These are phyloP conservation scores for Exophiala mesophila DNA, from an alignment of 2,329 filamentous ascomycete genomes.

Conservation along the genomic window DNA sequence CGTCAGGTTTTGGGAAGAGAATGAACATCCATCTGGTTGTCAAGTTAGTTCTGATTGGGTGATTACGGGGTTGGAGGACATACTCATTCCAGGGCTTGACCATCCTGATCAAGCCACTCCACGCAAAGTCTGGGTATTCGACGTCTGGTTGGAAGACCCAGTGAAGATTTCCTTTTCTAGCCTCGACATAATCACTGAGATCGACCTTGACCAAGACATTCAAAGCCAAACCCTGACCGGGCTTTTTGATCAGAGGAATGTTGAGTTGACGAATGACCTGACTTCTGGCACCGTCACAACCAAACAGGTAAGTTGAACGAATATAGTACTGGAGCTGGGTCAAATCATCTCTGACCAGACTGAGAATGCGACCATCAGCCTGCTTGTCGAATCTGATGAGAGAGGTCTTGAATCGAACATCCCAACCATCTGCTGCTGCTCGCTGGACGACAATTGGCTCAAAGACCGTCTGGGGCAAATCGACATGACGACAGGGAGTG, in stretches of 20 bases:
- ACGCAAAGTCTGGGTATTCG: slow-evolving; percentile 49
- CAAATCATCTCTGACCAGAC: slow-evolving; percentile 35
- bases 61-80: slow-evolving; percentile 1
- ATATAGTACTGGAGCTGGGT: slow-evolving; percentile 30
- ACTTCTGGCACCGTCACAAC: slow-evolving; percentile 52
- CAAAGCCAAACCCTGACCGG: slow-evolving; percentile 46
- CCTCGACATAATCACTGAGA: slow-evolving; percentile 45
- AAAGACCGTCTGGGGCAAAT: slow-evolving; percentile 42
- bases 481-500: slow-evolving; percentile 39
- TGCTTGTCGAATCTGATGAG: slow-evolving; percentile 31
- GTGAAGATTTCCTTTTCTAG: slow-evolving; percentile 55
- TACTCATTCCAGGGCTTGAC: slow-evolving; percentile 58
- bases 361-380: slow-evolving; percentile 31
- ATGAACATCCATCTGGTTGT: slow-evolving; percentile 50
- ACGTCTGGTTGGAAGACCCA: slow-evolving; percentile 55
- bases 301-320: slow-evolving; percentile 52
- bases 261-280: slow-evolving; percentile 43
- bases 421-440: slow-evolving; percentile 36
- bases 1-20: slow-evolving; percentile 42
- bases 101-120: slow-evolving; percentile 52
- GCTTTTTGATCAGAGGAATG: slow-evolving; percentile 43
- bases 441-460: slow-evolving; percentile 40
- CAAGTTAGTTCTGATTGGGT: not conserved
- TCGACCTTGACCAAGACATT: slow-evolving; percentile 50
- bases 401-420: slow-evolving; percentile 37